Conservation (phyloP, 257 asterid species). For the Capsicum chinense region DNA sequence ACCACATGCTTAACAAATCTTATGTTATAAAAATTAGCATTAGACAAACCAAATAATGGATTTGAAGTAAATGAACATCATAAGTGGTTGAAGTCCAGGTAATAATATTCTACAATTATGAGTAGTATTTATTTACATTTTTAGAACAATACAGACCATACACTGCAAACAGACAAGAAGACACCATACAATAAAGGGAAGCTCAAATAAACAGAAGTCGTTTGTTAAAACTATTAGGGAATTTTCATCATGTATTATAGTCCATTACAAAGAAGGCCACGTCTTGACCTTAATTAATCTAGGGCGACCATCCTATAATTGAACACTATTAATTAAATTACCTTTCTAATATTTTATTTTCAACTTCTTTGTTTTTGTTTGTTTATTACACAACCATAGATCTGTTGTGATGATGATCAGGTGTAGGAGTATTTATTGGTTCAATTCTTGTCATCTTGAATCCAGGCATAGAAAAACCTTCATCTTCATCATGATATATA, state of each 20-base stretch:
- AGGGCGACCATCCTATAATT: not conserved
- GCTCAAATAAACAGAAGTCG: not conserved
- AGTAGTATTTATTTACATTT: not conserved
- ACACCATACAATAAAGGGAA: not conserved
- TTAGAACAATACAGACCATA: not conserved
- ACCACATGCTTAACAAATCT: not conserved
- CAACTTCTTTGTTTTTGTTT: not conserved
- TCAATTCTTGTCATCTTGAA: constrained; percentile 59
- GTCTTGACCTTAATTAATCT: not conserved
- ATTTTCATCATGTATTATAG: not conserved
- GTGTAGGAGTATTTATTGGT: constrained; percentile 42
- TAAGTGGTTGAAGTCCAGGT: not conserved
- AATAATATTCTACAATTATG: not conserved
- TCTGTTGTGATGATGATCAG: not conserved
- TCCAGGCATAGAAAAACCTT: constrained; percentile 39
- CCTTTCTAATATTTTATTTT: not conserved
- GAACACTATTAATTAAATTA: not conserved
- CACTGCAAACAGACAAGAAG: constrained; percentile 21
- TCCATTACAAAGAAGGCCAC: no score
- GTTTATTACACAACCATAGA: not conserved
- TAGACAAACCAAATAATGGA: constrained; percentile 2
- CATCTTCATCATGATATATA: constrained; percentile 59
- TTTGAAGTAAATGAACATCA: not conserved
- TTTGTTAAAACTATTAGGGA: not conserved
- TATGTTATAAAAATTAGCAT: not conserved